Percentiles rank a stretch among this genome's conserved stretches.
Conservation (phyloP, 1,139 yeast species). For the Candida mesenterica region DNA sequence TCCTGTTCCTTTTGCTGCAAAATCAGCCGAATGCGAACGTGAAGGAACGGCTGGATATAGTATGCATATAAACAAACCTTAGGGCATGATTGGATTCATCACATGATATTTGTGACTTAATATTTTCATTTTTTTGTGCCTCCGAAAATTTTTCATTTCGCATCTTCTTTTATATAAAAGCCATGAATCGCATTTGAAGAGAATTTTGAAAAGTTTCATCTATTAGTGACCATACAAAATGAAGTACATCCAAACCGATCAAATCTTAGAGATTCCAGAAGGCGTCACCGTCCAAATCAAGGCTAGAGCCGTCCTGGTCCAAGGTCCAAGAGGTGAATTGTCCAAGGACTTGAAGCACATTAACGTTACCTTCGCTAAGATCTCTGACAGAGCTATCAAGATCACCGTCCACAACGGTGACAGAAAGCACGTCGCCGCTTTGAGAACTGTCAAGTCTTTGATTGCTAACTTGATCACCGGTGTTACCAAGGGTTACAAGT, state of each 20-base stretch:
- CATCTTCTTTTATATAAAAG: no score
- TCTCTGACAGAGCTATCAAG: constrained; percentile 70
- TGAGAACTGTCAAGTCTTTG: constrained; percentile 97
- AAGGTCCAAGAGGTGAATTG: constrained; percentile 98
- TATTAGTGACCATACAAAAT: constrained; percentile 35
- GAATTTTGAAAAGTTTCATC: no score
- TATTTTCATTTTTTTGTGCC: no score
- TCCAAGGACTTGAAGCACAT: constrained; percentile 91
- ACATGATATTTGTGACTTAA: no score
- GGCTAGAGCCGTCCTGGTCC: constrained; percentile 86
- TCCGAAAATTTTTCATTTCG: background rate
- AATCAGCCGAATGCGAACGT: no score
- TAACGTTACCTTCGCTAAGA: constrained; percentile 86
- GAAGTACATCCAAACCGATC: constrained; percentile 97
- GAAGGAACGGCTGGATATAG: no score
- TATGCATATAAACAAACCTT: no score
- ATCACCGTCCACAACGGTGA: constrained; percentile 97
- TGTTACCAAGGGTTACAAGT: constrained; percentile 98
- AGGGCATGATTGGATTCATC: no score
- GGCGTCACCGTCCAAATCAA: constrained; percentile 90
- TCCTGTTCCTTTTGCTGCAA: no score
- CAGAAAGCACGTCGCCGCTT: constrained; percentile 99
- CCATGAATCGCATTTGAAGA: no score
- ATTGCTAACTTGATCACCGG: constrained; percentile 94
- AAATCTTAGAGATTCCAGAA: constrained; percentile 88